These are phyloP conservation scores for Hymenoscyphus linearis DNA, from an alignment of 2,329 filamentous ascomycete species.

Conservation along the genomic window DNA sequence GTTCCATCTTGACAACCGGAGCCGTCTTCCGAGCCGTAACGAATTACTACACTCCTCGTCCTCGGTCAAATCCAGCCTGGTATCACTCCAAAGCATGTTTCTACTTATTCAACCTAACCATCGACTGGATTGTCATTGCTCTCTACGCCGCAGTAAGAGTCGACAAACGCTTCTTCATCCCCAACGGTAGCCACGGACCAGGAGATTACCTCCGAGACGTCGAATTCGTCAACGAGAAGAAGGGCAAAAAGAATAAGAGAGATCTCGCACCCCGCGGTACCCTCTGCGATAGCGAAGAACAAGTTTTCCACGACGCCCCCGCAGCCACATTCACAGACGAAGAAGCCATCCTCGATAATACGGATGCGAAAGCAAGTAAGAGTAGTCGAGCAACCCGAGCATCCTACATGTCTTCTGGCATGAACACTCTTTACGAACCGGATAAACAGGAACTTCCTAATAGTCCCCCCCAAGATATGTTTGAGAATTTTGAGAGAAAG, in stretches of 20 bases:
- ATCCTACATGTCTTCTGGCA: neutral
- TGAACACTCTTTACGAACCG: neutral
- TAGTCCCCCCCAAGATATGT: neutral
- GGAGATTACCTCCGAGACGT: slow-evolving; percentile 34
- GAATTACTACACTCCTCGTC: slow-evolving; percentile 34
- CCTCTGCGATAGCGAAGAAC: neutral
- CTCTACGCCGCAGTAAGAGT: slow-evolving; percentile 63
- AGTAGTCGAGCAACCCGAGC: neutral
- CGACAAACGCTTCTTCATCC: slow-evolving; percentile 70
- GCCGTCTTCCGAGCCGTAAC: slow-evolving; percentile 63
- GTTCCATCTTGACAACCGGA: slow-evolving; percentile 59
- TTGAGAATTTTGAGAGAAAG: neutral
- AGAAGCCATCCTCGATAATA: neutral
- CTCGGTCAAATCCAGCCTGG: slow-evolving; percentile 53
- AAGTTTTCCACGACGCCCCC: neutral
- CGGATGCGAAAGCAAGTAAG: neutral
- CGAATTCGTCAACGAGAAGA: too few relatives aligned
- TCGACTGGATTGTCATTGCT: slow-evolving; percentile 67
- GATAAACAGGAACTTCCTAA: neutral
- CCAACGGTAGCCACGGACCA: slow-evolving; percentile 59
- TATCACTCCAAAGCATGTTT: slow-evolving; percentile 68
- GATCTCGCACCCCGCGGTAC: neutral
- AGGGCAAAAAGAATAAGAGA: neutral
- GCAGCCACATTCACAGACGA: neutral
- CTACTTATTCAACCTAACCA: slow-evolving; percentile 72